Evolutionary conservation across 352 stramenopile species (phyloP).

Genomic region (Phytophthora niederhauseri): DNA sequence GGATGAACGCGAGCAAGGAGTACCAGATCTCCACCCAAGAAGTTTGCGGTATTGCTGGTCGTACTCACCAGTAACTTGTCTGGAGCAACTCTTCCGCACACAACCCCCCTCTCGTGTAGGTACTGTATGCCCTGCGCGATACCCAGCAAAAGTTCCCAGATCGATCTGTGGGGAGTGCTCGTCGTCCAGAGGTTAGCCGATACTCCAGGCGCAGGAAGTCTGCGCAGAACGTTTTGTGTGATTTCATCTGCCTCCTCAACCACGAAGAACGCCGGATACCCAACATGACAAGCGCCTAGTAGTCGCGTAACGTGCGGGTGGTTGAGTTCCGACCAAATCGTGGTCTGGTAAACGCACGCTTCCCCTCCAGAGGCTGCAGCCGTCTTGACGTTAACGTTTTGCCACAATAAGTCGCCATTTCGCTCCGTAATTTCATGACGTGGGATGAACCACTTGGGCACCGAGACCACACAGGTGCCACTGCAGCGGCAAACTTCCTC

Average conservation of each 20-base stretch:
- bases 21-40: not conserved
- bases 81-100: not conserved
- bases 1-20: not conserved
- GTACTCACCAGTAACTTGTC: not conserved
- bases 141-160: not conserved
- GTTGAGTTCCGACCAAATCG: not conserved
- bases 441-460: not conserved
- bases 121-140: not conserved
- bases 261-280: not conserved
- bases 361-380: not conserved
- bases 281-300: not conserved
- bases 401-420: not conserved
- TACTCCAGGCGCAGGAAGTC: not conserved
- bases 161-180: not conserved
- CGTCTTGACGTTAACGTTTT: not conserved
- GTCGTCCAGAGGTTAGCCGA: not conserved
- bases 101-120: not conserved
- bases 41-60: not conserved
- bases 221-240: not conserved
- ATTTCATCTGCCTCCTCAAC: not conserved
- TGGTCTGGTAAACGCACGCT: not conserved
- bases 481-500: not conserved
- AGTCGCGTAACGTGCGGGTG: not conserved
- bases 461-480: not conserved
- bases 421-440: not conserved